phyloP scores from a whole-genome alignment of 2,329 filamentous ascomycete species.

The Penicillium hesseltinei region DNA sequence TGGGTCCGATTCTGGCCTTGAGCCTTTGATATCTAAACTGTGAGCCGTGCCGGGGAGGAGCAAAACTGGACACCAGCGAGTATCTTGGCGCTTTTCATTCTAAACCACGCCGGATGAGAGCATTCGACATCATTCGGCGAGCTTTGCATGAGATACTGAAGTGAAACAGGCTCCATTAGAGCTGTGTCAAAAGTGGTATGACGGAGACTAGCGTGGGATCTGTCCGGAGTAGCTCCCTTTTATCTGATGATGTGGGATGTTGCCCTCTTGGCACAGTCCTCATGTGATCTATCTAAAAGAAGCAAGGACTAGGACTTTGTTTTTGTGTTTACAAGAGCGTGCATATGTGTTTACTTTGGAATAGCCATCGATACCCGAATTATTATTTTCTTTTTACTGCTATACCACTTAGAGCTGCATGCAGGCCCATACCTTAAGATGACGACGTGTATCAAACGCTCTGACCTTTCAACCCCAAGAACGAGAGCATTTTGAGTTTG shows the following conservation, averaged over 20 bases:
- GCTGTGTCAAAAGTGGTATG: background rate
- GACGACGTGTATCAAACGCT: background rate
- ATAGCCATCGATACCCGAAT: slow-evolving; percentile 7
- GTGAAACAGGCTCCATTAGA: background rate
- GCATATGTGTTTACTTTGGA: background rate
- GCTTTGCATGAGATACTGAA: background rate
- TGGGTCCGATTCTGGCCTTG: too few relatives aligned
- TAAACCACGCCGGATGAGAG: background rate
- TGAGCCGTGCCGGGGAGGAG: background rate
- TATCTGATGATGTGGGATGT: background rate
- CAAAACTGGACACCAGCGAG: background rate
- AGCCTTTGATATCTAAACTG: background rate
- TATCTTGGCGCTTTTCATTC: background rate
- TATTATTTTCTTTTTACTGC: background rate
- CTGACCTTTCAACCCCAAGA: background rate
- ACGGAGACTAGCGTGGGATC: background rate
- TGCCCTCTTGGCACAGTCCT: background rate
- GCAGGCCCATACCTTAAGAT: background rate
- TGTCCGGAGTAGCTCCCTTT: background rate
- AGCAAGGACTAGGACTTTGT: background rate
- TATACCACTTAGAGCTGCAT: background rate
- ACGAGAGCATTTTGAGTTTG: background rate
- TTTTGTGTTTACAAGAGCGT: background rate
- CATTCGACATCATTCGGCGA: background rate
- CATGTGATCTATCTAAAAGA: background rate